phyloP scores from a whole-genome alignment of 2,329 filamentous ascomycete species.

The Colletotrichum orbiculare region DNA sequence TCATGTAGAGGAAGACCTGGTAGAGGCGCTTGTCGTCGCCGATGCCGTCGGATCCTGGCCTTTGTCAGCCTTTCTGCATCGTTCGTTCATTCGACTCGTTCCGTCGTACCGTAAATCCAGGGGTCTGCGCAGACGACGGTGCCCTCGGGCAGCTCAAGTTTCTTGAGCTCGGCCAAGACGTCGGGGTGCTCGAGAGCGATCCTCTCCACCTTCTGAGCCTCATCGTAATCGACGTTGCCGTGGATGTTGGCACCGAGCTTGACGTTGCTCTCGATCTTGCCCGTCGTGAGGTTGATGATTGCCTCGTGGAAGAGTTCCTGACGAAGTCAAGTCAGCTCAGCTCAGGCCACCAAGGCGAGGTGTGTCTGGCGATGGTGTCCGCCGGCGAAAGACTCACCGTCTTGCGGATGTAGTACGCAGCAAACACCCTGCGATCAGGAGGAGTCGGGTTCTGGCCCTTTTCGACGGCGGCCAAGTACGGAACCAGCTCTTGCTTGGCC shows the following conservation, averaged over 20 bases:
- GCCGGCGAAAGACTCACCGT: constrained; percentile 57
- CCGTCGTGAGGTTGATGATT: constrained; percentile 60
- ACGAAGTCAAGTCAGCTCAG: too few relatives aligned
- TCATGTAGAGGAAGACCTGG: constrained; percentile 49
- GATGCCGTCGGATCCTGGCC: constrained; percentile 27
- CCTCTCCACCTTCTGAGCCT: constrained; percentile 68
- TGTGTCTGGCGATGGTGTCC: too few relatives aligned
- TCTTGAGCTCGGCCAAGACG: constrained; percentile 70
- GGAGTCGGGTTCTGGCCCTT: constrained; percentile 46
- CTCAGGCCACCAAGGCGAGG: too few relatives aligned
- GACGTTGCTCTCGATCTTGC: constrained; percentile 65
- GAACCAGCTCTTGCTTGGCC: constrained; percentile 61
- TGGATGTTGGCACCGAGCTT: constrained; percentile 70
- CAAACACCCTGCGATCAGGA: constrained; percentile 61
- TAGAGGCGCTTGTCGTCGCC: constrained; percentile 30
- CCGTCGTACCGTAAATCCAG: constrained; percentile 26
- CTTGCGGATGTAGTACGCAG: constrained; percentile 69
- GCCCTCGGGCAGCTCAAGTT: constrained; percentile 70
- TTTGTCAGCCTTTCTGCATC: neutral
- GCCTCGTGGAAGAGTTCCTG: constrained; percentile 73
- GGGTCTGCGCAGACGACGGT: constrained; percentile 66
- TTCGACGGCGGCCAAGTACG: constrained; percentile 62
- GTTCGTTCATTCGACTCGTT: neutral
- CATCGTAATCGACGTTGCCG: constrained; percentile 68
- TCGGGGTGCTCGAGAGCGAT: constrained; percentile 63